Conservation (phyloP, 2,329 filamentous ascomycete genomes). For the Rutstroemia sydowiana region DNA sequence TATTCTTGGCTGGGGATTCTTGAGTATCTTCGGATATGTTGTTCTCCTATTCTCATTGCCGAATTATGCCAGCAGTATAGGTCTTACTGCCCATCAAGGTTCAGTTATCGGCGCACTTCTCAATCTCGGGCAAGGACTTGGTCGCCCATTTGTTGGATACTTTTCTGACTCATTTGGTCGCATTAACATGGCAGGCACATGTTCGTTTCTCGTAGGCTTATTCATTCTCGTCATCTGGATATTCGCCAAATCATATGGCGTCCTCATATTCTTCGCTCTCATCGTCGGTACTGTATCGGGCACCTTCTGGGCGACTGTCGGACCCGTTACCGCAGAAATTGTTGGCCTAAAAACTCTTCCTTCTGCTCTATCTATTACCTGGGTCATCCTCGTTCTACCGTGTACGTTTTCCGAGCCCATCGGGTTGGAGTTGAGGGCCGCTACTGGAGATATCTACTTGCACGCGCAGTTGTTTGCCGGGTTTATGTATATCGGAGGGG, state of each 20-base stretch:
- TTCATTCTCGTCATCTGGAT: constrained; percentile 68
- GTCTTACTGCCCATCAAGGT: constrained; percentile 59
- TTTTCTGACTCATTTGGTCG: constrained; percentile 63
- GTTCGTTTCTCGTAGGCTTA: constrained; percentile 57
- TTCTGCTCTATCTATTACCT: constrained; percentile 61
- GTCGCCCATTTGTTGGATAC: constrained; percentile 64
- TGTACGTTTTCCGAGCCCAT: constrained; percentile 60
- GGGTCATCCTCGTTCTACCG: constrained; percentile 64
- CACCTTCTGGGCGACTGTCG: constrained; percentile 32
- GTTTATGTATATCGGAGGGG: constrained; percentile 53
- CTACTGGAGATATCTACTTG: constrained; percentile 43
- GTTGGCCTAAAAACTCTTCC: constrained; percentile 64
- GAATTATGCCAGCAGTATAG: constrained; percentile 63
- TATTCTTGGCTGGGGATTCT: constrained; percentile 59
- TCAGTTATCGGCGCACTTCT: constrained; percentile 66
- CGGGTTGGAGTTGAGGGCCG: constrained; percentile 43
- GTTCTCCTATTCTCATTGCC: constrained; percentile 71
- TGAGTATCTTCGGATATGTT: constrained; percentile 67
- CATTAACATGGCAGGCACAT: constrained; percentile 62
- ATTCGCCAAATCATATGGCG: constrained; percentile 55
- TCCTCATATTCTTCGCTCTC: constrained; percentile 64
- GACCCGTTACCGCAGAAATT: constrained; percentile 54
- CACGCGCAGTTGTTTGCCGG: constrained; percentile 53
- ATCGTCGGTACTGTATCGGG: constrained; percentile 61
- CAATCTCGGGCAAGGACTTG: constrained; percentile 56